Base-by-base conservation (phyloP, 805 yeast genomes). In the Wickerhamomyces alni region DNA sequence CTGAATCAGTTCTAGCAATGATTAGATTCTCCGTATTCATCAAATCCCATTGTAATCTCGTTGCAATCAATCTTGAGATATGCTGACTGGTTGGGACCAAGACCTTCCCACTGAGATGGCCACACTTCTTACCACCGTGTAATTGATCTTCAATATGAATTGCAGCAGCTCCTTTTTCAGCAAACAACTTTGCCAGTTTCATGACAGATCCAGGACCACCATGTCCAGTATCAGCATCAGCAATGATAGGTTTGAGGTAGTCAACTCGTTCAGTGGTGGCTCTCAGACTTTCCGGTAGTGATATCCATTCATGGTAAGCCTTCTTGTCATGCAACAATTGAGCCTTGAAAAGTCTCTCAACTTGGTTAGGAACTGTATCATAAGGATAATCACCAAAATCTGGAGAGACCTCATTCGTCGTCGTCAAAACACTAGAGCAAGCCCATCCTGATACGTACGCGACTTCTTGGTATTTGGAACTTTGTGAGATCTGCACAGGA, bases 371-470 rank as follows among this genome's bases (percentile, higher is more conserved):
- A 2, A 79, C 82, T 0, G 85, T 79, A 47, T 78, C 78, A 49
- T 78, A 77, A 0, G 85, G 84, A 51, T 79, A 79, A 53, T 79
- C 85, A 17, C 83, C 85, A 54, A 76, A 75, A 51, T 79, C 85
- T 1, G 83, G 81, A 2, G 77, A 70, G 3, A 76, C 80, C 47
- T 79, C 84, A 50, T 77, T 72, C 3, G 82, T 78, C 4, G 80
- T 68, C 8, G 80, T 77, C 44, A 77, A 51, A 1, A 74, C 69
- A 17, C 76, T 65, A 2, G 79, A 74, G 35, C 74, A 74, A 2
- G 79, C 85, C 78, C 80, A 79, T 1, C 84, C 84, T 24, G 79
- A 72, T 26, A 74, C 71, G 52, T 72, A 80, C 8, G 69, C 65
- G 17, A 66, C 74, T 50, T 72, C 76, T 50, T 75, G 75, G 44